phyloP scores from a whole-genome alignment of 164 flowering plant genomes.

The Liquidambar formosana region DNA sequence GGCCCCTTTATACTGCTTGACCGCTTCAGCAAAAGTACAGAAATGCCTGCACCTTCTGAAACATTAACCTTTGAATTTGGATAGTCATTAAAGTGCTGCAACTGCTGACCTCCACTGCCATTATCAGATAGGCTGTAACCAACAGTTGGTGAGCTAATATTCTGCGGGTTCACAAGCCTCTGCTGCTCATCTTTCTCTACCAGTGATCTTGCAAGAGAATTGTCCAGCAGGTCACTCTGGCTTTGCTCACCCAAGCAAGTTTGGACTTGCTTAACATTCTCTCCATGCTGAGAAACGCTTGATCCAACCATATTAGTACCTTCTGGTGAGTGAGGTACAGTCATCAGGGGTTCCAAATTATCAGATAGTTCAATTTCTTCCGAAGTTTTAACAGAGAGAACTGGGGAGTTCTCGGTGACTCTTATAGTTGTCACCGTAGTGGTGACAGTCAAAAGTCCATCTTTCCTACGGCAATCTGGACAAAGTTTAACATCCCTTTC shows the following conservation, averaged over 20 bases:
- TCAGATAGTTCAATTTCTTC: conserved; percentile 21
- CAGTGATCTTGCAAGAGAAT: conserved; percentile 22
- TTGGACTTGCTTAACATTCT: conserved; percentile 20
- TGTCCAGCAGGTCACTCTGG: conserved; percentile 22
- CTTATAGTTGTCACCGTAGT: conserved; percentile 13
- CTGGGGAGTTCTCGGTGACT: conserved; percentile 18
- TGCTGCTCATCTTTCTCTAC: conserved; percentile 43
- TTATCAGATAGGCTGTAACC: conserved; percentile 18
- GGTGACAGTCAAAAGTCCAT: conserved; percentile 10
- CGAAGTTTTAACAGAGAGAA: conserved; percentile 14
- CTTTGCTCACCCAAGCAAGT: conserved; percentile 23
- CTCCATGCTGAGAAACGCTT: conserved; percentile 22
- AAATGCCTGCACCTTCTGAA: conserved; percentile 73
- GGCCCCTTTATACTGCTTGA: conserved; percentile 78
- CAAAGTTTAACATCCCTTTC: conserved; percentile 50
- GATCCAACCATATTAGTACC: conserved; percentile 21
- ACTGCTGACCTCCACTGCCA: conserved; percentile 25
- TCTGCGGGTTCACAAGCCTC: conserved; percentile 24
- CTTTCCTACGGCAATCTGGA: conserved; percentile 50
- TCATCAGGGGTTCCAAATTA: conserved; percentile 12
- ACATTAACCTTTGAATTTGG: conserved; percentile 38
- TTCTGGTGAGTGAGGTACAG: conserved; percentile 21
- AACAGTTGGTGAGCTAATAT: conserved; percentile 18
- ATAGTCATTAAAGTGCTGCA: conserved; percentile 22
- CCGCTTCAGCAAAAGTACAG: conserved; percentile 63